A percentile compares a stretch with the other conserved stretches of the same genome.
Evolutionary conservation across 148 eudicot genomes (phyloP).

Genomic region (Simmondsia chinensis): DNA sequence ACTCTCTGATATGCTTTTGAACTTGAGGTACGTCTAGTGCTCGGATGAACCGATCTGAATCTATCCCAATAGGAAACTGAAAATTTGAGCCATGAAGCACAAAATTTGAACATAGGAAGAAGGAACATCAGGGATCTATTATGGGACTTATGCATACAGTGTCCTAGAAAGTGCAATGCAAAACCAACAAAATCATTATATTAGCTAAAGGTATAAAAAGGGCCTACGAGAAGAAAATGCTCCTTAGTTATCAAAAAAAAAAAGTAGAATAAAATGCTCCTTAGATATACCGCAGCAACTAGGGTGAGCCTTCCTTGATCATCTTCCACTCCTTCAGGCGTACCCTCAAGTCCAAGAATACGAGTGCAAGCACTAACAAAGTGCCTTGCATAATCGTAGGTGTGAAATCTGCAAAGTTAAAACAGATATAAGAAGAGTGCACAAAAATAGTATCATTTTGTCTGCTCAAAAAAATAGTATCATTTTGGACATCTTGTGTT

Average conservation of each 20-base stretch:
- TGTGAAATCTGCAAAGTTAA: constrained; percentile 64
- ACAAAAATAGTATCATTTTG: background rate
- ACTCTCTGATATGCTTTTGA: constrained; percentile 67
- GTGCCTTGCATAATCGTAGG: constrained; percentile 97
- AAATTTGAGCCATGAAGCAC: constrained; percentile 3
- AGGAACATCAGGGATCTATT: no score
- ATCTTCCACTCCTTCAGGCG: constrained; percentile 96
- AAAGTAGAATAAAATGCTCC: no score
- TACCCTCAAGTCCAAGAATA: constrained; percentile 95
- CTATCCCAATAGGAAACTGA: constrained; percentile 97
- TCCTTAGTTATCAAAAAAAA: no score
- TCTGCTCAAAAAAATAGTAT: no score
- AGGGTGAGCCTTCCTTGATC: constrained; percentile 93
- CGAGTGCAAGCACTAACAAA: constrained; percentile 99
- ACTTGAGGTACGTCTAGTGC: constrained; percentile 71
- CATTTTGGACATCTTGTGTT: no score
- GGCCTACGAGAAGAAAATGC: constrained; percentile 1
- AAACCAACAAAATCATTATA: background rate
- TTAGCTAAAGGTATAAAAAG: background rate
- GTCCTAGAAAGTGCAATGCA: no score
- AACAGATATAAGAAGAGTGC: background rate
- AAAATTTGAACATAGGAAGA: constrained; percentile 4
- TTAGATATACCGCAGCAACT: constrained; percentile 79
- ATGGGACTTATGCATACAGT: no score
- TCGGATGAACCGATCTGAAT: constrained; percentile 80